Evolutionary conservation across 2,329 filamentous ascomycete genomes (phyloP), one percentile per base, ranked within the genome.

Genomic region (Botrytis fragariae): DNA sequence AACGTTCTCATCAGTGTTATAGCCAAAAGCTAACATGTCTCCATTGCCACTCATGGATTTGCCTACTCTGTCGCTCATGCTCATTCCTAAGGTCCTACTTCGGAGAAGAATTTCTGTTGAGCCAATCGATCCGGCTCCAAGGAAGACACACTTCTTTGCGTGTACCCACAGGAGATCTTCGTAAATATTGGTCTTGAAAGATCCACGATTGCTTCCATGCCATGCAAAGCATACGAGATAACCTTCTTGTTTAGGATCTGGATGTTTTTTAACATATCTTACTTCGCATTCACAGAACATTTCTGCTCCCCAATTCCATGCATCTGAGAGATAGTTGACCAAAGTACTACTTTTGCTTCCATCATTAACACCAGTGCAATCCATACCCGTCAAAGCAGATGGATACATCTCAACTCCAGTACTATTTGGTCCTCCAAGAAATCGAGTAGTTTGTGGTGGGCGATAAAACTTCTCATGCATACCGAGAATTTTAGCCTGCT

Each of bases 301-400:
- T 78, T 92, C 90, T 20, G 90, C 89, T 14, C 90, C 91, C 89
- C 89, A 91, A 77, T 91, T 91, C 90, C 90, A 92, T 2, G 91
- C 90, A 79, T 92, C 90, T 12, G 88, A 85, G 12, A 92, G 82
- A 77, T 92, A 92, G 0, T 90, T 92, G 54, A 91, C 88, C 1
- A 90, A 83, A 0, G 88, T 91, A 18, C 87, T 90, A 29, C 86
- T 91, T 81, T 92, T 92, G 44, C 88, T 91, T 2, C 89, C 89
- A 79, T 92, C 90, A 76, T 92, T 92, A 73, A 91, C 77, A 1
- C 90, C 90, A 0, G 89, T 91, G 57, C 81, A 82, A 76, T 92
- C 90, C 80, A 90, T 88, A 1, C 90, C 90, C 0, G 88, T 88
- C 35, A 90, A 82, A 0, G 86, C 85, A 0, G 88, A 91, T 0